phyloP scores from a whole-genome alignment of 2,329 filamentous ascomycete genomes.

The Diaporthe nobilis region DNA sequence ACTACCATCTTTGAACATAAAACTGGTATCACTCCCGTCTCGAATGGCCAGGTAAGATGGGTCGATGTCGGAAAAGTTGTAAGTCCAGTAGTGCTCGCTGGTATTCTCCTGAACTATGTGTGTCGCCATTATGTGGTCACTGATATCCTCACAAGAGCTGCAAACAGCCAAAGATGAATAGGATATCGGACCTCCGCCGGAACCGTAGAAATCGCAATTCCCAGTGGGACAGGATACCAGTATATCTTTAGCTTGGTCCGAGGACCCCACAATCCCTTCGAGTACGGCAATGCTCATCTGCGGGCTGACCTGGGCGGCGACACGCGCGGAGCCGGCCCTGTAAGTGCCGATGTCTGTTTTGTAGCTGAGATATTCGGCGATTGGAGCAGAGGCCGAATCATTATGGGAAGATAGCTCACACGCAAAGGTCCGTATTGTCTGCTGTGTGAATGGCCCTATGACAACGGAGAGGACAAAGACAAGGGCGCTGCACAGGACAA shows the following conservation, averaged over 20 bases:
- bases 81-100: background rate
- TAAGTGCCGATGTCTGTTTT: background rate
- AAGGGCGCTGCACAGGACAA: background rate
- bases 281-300: background rate
- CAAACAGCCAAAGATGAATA: background rate
- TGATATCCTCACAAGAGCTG: background rate
- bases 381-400: background rate
- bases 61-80: background rate
- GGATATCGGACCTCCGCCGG: background rate
- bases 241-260: background rate
- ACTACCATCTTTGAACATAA: background rate
- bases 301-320: background rate
- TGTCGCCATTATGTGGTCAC: background rate
- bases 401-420: background rate
- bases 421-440: background rate
- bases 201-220: background rate
- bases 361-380: background rate
- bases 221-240: background rate
- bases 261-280: background rate
- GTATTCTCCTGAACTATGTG: background rate
- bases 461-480: background rate
- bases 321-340: background rate
- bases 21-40: background rate
- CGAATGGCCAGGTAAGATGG: background rate
- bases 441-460: background rate